phyloP scores from a whole-genome alignment of 805 yeast genomes.

The Sungouiozyma ichnusensis region DNA sequence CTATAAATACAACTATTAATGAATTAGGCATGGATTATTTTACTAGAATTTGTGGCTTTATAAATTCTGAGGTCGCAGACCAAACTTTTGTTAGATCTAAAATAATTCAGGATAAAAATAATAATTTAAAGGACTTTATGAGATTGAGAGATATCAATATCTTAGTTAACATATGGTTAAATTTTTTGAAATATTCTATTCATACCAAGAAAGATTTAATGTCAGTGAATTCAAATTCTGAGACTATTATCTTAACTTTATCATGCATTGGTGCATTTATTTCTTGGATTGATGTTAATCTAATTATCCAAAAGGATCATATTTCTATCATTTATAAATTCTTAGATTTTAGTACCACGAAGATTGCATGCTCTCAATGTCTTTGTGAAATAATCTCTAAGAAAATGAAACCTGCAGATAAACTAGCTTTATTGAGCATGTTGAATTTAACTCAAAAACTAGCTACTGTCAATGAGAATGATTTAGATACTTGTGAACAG shows the following conservation, averaged over 20 bases:
- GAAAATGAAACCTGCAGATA: conserved; percentile 67
- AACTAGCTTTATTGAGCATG: conserved; percentile 50
- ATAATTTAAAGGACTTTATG: conserved; percentile 67
- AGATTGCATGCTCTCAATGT: conserved; percentile 45
- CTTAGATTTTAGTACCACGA: conserved; percentile 38
- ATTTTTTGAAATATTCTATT: conserved; percentile 22
- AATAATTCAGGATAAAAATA: conserved; percentile 53
- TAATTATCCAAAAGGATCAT: conserved; percentile 46
- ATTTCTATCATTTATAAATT: conserved; percentile 49
- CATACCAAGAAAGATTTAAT: conserved; percentile 4
- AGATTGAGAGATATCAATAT: conserved; percentile 64
- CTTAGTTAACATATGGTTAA: conserved; percentile 59
- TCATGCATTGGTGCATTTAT: conserved; percentile 74
- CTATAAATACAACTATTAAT: conserved; percentile 6
- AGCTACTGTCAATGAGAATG: conserved; percentile 26
- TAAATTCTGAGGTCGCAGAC: conserved; percentile 91
- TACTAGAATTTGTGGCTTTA: conserved; percentile 56
- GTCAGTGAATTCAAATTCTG: conserved; percentile 11
- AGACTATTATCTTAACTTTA: conserved; percentile 30
- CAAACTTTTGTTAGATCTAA: conserved; percentile 67
- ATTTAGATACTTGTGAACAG: conserved; percentile 63
- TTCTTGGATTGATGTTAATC: conserved; percentile 82
- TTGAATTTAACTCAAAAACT: conserved; percentile 53
- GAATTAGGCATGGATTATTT: conserved; percentile 54
- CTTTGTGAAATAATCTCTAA: conserved; percentile 54